Evolutionary conservation across 2,329 filamentous ascomycete species (phyloP).

Genomic region (Neonectria punicea): DNA sequence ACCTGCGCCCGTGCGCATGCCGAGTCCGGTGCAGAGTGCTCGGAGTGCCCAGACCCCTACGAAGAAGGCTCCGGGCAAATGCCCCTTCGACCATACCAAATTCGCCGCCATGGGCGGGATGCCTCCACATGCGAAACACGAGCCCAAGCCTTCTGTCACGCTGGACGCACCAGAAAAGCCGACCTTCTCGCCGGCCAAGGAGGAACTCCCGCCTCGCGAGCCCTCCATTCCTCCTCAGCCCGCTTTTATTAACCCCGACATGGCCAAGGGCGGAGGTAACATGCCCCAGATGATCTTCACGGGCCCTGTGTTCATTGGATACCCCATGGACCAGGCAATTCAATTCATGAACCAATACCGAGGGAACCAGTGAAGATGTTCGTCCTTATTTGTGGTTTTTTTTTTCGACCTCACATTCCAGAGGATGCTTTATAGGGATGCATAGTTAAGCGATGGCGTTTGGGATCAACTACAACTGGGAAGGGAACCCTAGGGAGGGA

Average conservation of each 20-base stretch:
- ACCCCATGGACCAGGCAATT: conserved; percentile 84
- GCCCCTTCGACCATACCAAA: conserved; percentile 67
- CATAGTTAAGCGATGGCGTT: conserved; percentile 47
- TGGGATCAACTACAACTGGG: conserved; percentile 14
- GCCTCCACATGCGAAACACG: conserved; percentile 28
- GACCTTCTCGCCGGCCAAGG: conserved; percentile 37
- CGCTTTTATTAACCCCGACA: conserved; percentile 61
- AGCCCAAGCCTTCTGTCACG: conserved; percentile 23
- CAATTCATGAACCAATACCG: conserved; percentile 74
- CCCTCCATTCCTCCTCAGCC: conserved; percentile 51
- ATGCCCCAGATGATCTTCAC: conserved; percentile 84
- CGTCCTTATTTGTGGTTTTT: conserved; percentile 19
- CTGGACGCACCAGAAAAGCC: conserved; percentile 24
- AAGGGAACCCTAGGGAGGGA: conserved; percentile 13
- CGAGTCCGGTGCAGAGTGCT: conserved; percentile 45
- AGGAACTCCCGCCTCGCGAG: conserved; percentile 32
- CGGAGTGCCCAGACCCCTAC: conserved; percentile 40
- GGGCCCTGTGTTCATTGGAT: conserved; percentile 93
- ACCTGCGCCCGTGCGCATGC: conserved; percentile 66
- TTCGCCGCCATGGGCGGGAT: conserved; percentile 49
- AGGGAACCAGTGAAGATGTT: conserved; percentile 38
- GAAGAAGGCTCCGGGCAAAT: conserved; percentile 58
- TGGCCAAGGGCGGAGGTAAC: conserved; percentile 45
- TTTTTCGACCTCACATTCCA: conserved; percentile 23
- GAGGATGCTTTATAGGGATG: conserved; percentile 23